Base-by-base conservation (phyloP, 2,329 filamentous ascomycete species). In the Talaromyces sp. region DNA sequence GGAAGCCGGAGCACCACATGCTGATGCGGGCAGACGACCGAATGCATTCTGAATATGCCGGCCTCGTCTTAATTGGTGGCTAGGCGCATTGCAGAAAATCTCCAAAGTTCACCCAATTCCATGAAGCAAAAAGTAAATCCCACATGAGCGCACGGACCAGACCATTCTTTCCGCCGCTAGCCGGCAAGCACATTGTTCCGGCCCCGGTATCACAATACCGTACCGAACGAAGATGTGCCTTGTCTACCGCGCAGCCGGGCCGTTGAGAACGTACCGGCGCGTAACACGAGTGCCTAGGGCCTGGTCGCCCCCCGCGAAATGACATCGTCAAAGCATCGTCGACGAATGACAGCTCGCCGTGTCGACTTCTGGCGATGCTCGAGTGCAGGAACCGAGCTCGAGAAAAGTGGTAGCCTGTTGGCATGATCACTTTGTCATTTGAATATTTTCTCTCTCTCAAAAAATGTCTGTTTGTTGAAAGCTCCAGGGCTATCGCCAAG, bases 1-100 rank as follows among this genome's bases (percentile, higher is more conserved):
- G 86, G 80, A 32, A 78, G 68, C 61, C 71, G 69, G 38, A 78
- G 61, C 24, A 67, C 72, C 61, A 76, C 70, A 58, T 71, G 72
- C 50, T 75, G 69, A 53, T 75, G 63, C 7, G 75, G 74, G 24
- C 68, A 69, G 59, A 78, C 71, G 38, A 68, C 72, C 8, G 74
- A 76, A 65, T 76, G 71, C 75, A 78, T 78, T 24, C 46, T 65
- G 60, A 21, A 24, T n/a, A 26, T 6, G 19, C 43, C 19, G 11
- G 21, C 19, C 43, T 19, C 11, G 21, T 46, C 8, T 46, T 19
- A 46, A 46, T 24, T 21, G 43, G 11, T 46, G n/a, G 43, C 19
- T 11, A 46, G 43, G 43, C 17, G 43, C 43, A 24, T 46, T 46
- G 7, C 43, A 46, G 43, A 46, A 14, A 24, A 24, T 21, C 21